These are phyloP conservation scores for Didymellaceae sp. DNA, from an alignment of 2,329 filamentous ascomycete species.

Conservation along the genomic window DNA sequence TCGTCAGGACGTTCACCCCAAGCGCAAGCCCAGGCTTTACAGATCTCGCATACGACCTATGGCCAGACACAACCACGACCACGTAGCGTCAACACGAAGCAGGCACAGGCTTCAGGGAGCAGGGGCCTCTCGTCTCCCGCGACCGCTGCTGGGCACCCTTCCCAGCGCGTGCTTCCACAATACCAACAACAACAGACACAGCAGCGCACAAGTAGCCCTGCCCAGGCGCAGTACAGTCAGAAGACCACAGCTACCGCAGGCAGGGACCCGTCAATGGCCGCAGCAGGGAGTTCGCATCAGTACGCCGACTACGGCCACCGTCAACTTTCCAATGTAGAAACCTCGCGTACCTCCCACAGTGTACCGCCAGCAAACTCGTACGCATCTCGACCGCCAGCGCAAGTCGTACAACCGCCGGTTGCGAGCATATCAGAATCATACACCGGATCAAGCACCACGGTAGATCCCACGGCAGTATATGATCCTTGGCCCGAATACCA, in stretches of 20 bases:
- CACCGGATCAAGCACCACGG: conserved; percentile 48
- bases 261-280: conserved; percentile 17
- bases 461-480: conserved; percentile 62
- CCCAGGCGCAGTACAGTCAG: conserved; percentile 34
- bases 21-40: conserved; percentile 29
- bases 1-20: conserved; percentile 22
- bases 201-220: conserved; percentile 38
- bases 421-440: conserved; percentile 31
- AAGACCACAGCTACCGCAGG: conserved; percentile 15
- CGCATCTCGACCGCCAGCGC: conserved; percentile 15
- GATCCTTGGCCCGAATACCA: conserved; percentile 60
- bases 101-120: conserved; percentile 20
- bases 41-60: conserved; percentile 22
- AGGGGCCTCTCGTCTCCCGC: conserved; percentile 34
- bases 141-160: conserved; percentile 30
- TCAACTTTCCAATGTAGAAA: conserved; percentile 32
- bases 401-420: conserved; percentile 23
- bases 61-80: conserved; percentile 36
- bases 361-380: conserved; percentile 28
- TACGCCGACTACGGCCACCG: conserved; percentile 30
- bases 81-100: conserved; percentile 37
- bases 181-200: conserved; percentile 32
- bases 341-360: conserved; percentile 22
- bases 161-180: conserved; percentile 32
- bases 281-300: conserved; percentile 24